Evolutionary conservation across 1,139 yeast genomes (phyloP), one percentile per base, ranked within the genome.

Genomic region (Taphrina deformans): DNA sequence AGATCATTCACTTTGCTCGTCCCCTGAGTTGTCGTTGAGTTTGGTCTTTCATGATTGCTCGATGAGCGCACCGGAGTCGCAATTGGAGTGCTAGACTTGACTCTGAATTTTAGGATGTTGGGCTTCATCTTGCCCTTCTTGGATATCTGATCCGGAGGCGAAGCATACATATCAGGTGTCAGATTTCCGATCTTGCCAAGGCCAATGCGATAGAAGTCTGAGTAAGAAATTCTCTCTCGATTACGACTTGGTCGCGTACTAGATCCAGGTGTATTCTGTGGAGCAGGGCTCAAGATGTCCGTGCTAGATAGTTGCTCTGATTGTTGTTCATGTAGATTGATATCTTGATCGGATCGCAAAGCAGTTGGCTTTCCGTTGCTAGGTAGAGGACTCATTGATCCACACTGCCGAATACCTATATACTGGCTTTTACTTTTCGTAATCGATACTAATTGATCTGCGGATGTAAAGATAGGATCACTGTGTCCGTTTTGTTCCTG

Each of bases 121-220:
- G 58, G 44, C 48, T 51, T 51, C 21, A 2, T 24, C 44, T 51
- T 51, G 3, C 18, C 23, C 16, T 16, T 10, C 14, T 27, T 29
- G 26, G 18, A 10, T 26, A 18, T 4, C 18, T 51, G 38, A n/a
- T 48, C 53, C 26, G 7, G 14, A 4, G 50, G 9, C 7, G 44
- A 38, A 4, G 6, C 44, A 10, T 6, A 29, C 5, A n/a, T 2
- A 44, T 21, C 26, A 16, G 50, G 50, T 5, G 35, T 12, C 5
- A 44, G 26, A 21, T 9, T 18, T 16, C 9, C 18, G 21, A 5
- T 23, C 21, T 33, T 29, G 27, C 44, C 55, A 10, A 31, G 44
- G 7, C 44, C 44, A 27, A 51, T 51, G 9, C 33, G 29, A 35
- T 53, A 53, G 24, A 53, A 53, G 33, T 53, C 58, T 14, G 58